Evolutionary conservation across 2,329 filamentous ascomycete genomes (phyloP).

Genomic region (Scedosporium dehoogii): DNA sequence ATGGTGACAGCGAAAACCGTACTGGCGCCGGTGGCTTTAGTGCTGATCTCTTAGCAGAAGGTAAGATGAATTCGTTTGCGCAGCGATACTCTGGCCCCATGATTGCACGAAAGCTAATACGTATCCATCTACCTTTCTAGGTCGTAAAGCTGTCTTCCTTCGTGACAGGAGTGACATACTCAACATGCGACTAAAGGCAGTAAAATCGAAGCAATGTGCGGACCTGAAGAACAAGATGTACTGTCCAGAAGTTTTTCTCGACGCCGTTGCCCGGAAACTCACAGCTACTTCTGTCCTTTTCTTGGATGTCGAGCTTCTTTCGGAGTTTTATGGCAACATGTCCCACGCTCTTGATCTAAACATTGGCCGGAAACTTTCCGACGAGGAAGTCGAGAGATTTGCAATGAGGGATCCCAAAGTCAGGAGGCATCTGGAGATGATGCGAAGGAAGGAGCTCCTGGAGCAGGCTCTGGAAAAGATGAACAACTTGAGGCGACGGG

Average conservation of each 20-base stretch:
- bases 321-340: constrained; percentile 97
- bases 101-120: constrained; percentile 16
- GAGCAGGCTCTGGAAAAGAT: constrained; percentile 94
- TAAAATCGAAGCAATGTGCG: constrained; percentile 85
- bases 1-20: constrained; percentile 71
- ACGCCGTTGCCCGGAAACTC: constrained; percentile 89
- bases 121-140: constrained; percentile 30
- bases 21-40: constrained; percentile 92
- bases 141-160: constrained; percentile 87
- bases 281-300: constrained; percentile 93
- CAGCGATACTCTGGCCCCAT: not conserved
- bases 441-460: constrained; percentile 81
- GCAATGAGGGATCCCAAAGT: constrained; percentile 91
- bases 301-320: constrained; percentile 90
- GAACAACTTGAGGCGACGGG: constrained; percentile 77
- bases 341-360: constrained; percentile 82
- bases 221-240: constrained; percentile 84
- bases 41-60: constrained; percentile 70
- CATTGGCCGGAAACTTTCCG: constrained; percentile 69
- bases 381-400: constrained; percentile 77
- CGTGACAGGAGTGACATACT: constrained; percentile 84
- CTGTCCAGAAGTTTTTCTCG: constrained; percentile 95
- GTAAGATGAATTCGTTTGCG: constrained; percentile 34
- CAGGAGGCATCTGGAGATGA: constrained; percentile 79
- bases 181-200: constrained; percentile 77